Percentiles rank a stretch among this genome's conserved stretches.
These are phyloP conservation scores for Trichosanthes truncata DNA, from an alignment of 306 rosid genomes.

Conservation along the genomic window DNA sequence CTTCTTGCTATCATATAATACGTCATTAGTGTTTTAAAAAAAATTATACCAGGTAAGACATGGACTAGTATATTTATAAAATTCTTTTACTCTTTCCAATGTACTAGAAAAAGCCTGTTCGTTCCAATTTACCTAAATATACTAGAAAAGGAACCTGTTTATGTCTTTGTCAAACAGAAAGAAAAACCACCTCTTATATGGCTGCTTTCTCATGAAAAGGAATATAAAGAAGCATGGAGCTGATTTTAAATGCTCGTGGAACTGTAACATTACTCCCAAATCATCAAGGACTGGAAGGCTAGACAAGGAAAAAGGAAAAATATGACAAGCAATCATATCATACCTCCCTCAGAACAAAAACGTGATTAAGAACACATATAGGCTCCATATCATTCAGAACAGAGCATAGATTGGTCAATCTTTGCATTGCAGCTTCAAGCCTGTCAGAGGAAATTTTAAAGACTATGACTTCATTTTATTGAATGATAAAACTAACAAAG, in stretches of 20 bases:
- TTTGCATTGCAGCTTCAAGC: slow-evolving; percentile 99
- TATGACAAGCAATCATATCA: background rate
- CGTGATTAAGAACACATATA: slow-evolving; percentile 90
- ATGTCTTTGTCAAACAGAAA: background rate
- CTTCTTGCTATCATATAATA: background rate
- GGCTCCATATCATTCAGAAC: slow-evolving; percentile 99
- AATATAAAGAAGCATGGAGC: background rate
- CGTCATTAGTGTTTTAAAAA: background rate
- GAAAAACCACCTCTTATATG: background rate
- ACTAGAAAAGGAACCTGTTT: background rate
- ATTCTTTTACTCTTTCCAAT: background rate
- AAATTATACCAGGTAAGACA: background rate
- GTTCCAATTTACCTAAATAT: background rate
- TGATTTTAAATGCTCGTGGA: background rate
- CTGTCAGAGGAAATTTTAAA: slow-evolving; percentile 26
- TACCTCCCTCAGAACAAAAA: slow-evolving; percentile 93
- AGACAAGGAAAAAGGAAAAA: background rate
- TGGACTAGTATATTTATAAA: background rate
- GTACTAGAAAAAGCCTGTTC: background rate
- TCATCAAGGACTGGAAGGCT: background rate
- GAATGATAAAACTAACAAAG: background rate
- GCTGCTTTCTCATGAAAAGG: background rate
- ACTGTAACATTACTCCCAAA: background rate
- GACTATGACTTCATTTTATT: background rate
- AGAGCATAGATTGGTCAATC: slow-evolving; percentile 90